phyloP scores from a whole-genome alignment of 345 rosid species.

The Eucalyptus victrix region DNA sequence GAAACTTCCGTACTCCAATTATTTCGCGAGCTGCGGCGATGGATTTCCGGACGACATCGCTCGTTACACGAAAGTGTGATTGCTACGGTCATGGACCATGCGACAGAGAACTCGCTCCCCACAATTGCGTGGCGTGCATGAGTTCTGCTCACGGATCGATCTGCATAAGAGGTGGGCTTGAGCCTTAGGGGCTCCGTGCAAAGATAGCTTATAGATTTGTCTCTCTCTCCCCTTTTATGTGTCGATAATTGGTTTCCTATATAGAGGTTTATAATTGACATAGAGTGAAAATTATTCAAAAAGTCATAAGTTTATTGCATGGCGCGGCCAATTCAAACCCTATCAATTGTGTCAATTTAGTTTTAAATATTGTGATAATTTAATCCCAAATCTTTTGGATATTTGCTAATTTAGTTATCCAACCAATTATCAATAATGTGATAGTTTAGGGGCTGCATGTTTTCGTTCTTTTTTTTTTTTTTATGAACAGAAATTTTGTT shows the following conservation, averaged over 20 bases:
- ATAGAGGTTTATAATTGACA: not conserved
- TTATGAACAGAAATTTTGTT: too few species aligned
- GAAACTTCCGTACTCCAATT: not conserved
- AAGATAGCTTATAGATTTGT: not conserved
- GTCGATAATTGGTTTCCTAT: not conserved
- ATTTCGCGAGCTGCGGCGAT: not conserved
- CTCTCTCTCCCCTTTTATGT: not conserved
- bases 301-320: rapidly evolving
- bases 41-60: not conserved
- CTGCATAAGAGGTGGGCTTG: not conserved
- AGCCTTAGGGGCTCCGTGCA: not conserved
- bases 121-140: not conserved
- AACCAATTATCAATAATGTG: too few species aligned
- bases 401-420: too few species aligned
- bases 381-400: not conserved
- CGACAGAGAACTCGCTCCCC: not conserved
- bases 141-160: not conserved
- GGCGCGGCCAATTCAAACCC: not conserved
- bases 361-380: too few species aligned
- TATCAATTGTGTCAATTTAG: too few species aligned
- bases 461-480: too few species aligned
- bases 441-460: too few species aligned
- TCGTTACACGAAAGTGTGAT: not conserved
- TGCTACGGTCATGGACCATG: not conserved
- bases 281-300: not conserved